Evolutionary conservation across 129 eudicot species (phyloP).

Genomic region (Centrapalus pauciflorus): DNA sequence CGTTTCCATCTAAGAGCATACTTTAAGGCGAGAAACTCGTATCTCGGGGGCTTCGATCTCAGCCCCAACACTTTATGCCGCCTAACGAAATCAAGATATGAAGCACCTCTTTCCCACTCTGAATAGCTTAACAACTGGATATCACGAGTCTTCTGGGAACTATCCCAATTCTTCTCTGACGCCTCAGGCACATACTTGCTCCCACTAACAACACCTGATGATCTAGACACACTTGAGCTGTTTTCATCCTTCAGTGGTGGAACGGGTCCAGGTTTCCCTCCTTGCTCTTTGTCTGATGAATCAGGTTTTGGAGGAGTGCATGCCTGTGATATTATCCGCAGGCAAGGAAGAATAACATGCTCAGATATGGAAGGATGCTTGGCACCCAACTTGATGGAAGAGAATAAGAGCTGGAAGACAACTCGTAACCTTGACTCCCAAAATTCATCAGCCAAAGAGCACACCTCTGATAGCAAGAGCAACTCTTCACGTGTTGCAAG

Average conservation of each 20-base stretch:
- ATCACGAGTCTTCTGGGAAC: constrained; percentile 74
- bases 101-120: constrained; percentile 98
- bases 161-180: constrained; percentile 70
- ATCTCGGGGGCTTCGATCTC: constrained; percentile 66
- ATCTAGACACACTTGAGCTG: constrained; percentile 36
- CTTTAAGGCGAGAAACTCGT: constrained; percentile 75
- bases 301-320: constrained; percentile 98
- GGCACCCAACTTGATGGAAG: constrained; percentile 87
- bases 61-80: constrained; percentile 86
- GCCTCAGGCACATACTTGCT: constrained; percentile 42
- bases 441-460: constrained; percentile 87
- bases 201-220: constrained; percentile 38
- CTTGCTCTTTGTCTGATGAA: constrained; percentile 65
- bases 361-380: constrained; percentile 98
- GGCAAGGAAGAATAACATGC: constrained; percentile 91
- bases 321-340: constrained; percentile 89
- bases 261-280: constrained; percentile 40
- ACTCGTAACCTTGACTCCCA: constrained; percentile 98
- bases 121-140: constrained; percentile 83
- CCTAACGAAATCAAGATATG: constrained; percentile 98
- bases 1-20: constrained; percentile 96
- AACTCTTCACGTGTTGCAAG: constrained; percentile 92
- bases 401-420: constrained; percentile 86
- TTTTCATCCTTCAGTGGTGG: constrained; percentile 49
- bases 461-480: constrained; percentile 89